Conservation (phyloP, 805 yeast genomes). For the Komagataella kurtzmanii region DNA sequence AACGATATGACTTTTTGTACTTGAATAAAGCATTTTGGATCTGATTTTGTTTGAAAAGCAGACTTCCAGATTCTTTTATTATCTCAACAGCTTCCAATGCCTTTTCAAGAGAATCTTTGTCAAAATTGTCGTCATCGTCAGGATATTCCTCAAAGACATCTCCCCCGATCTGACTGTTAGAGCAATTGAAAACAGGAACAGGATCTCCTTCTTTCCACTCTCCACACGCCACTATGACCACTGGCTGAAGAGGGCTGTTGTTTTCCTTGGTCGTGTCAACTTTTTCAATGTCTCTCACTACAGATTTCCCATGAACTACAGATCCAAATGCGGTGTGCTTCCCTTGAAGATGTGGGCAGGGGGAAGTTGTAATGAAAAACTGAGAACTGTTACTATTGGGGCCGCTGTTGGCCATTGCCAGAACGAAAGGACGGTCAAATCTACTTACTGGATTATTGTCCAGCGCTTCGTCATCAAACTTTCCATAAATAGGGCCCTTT, state of each 20-base stretch:
- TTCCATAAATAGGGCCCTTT: slow-evolving; percentile 17
- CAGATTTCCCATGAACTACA: slow-evolving; percentile 55
- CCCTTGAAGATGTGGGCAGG: slow-evolving; percentile 63
- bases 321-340: slow-evolving; percentile 71
- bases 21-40: slow-evolving; percentile 42
- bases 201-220: slow-evolving; percentile 38
- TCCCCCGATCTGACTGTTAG: slow-evolving; percentile 47
- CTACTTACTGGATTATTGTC: neutral
- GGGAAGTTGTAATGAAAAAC: slow-evolving; percentile 57
- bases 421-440: slow-evolving; percentile 31
- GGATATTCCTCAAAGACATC: slow-evolving; percentile 70
- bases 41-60: slow-evolving; percentile 40
- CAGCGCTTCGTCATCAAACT: slow-evolving; percentile 40
- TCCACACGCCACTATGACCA: slow-evolving; percentile 47
- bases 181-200: slow-evolving; percentile 50
- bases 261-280: slow-evolving; percentile 29
- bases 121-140: slow-evolving; percentile 59
- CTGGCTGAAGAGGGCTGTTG: slow-evolving; percentile 13
- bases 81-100: slow-evolving; percentile 36
- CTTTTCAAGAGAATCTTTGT: slow-evolving; percentile 26
- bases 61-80: slow-evolving; percentile 58
- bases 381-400: slow-evolving; percentile 43
- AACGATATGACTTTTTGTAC: slow-evolving; percentile 52
- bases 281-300: slow-evolving; percentile 51
- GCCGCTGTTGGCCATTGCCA: slow-evolving; percentile 57